Evolutionary conservation across 2,329 filamentous ascomycete genomes (phyloP), one percentile per base, ranked within the genome.

Genomic region (Aspergillus aculeatus): DNA sequence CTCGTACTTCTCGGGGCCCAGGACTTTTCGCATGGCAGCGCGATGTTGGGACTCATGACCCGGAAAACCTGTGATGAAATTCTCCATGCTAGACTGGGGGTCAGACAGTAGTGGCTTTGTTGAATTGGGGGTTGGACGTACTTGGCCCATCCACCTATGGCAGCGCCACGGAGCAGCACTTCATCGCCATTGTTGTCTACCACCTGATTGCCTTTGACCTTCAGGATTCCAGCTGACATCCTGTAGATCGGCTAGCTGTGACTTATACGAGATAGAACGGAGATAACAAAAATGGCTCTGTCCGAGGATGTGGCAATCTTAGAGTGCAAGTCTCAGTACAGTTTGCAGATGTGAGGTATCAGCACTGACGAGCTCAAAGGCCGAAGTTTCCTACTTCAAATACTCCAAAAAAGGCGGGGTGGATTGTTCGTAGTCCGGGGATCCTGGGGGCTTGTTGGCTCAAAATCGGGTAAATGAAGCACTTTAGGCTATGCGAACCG

Each of bases 1-100:
- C 5, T 85, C 78, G 52, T 83, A 81, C 66, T 84, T 86, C 52
- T 86, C 80, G 50, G 79, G 67, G 0, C 85, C 85, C 0, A 87
- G 73, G 0, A 83, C 81, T 57, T 80, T 76, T 0, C 80, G 73
- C 72, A 87, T 80, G 1, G 83, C 80, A 2, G 78, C 78, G 9
- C 84, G 81, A 61, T 85, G 82, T 61, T 86, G 79, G 23, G 77
- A 77, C 67, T 87, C 85, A 54, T 85, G 82, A 19, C 83, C 85
- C 11, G 84, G 77, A 59, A 82, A 87, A n/a, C 85, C 85, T 1
- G 82, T 85, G 63, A 87, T 86, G 76, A 87, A 87, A 69, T 86
- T 86, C 70, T 86, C 83, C 82, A 84, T 84, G 58, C 74, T 78
- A 19, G 38, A 1, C 14, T 7, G 6, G 38, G 16, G 14, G 16